Evolutionary conservation across 2,329 filamentous ascomycete genomes (phyloP).

Genomic region (Dactylonectria estremocensis): DNA sequence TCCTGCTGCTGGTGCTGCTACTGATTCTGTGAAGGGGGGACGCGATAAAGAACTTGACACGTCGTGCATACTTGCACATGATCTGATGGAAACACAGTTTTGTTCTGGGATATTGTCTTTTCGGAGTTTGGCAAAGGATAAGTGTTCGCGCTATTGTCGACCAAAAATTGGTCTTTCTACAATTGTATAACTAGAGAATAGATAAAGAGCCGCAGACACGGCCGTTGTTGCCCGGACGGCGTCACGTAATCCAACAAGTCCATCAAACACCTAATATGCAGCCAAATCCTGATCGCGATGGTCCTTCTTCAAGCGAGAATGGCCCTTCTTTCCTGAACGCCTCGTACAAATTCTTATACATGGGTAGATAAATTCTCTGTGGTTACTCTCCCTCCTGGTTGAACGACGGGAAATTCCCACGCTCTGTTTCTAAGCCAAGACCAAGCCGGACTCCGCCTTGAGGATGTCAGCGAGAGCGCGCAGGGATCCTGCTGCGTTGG

Average conservation of each 20-base stretch:
- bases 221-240: conserved; percentile 29
- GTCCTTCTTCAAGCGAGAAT: conserved; percentile 21
- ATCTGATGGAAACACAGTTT: conserved; percentile 23
- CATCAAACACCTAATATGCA: conserved; percentile 39
- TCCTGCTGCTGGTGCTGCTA: conserved; percentile 87
- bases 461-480: conserved; percentile 69
- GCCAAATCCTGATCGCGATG: conserved; percentile 16
- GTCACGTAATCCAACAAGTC: conserved; percentile 44
- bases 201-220: conserved; percentile 38
- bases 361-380: conserved; percentile 7
- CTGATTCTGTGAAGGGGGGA: conserved; percentile 66
- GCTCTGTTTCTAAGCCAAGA: conserved; percentile 55
- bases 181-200: conserved; percentile 47
- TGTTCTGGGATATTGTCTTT: conserved; percentile 25
- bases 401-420: conserved; percentile 3
- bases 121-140: conserved; percentile 41
- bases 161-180: conserved; percentile 31
- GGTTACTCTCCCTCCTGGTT: conserved; percentile 7
- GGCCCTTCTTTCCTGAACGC: conserved; percentile 32
- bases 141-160: conserved; percentile 28
- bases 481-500: conserved; percentile 66
- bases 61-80: conserved; percentile 6
- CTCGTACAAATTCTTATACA: conserved; percentile 30
- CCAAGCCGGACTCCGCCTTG: conserved; percentile 65
- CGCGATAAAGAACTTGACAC: not conserved